Base-by-base conservation (phyloP, 805 yeast species). In the Ogataea glucozyma region DNA sequence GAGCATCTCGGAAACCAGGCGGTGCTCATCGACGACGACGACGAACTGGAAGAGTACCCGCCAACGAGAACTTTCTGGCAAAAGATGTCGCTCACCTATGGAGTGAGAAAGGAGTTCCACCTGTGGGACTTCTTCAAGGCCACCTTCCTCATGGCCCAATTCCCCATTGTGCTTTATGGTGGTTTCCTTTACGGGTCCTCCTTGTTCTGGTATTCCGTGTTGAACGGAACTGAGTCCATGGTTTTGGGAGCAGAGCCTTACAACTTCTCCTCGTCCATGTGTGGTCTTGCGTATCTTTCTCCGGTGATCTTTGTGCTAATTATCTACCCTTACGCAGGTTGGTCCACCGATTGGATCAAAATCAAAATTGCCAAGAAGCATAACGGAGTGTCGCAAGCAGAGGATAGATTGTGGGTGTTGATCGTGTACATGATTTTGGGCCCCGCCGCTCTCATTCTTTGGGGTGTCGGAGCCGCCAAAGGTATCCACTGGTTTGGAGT, bases 381-480 rank as follows among this genome's bases (percentile, higher is more conserved):
- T 52, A 64, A 67, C 23, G 85, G 85, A 33, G 40, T 72, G 3
- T 71, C 81, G 3, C 72, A 72, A 39, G 79, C 85, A 0, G 85
- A 81, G 53, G 77, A 73, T 49, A 65, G 85, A 48, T 64, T 79
- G 13, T 78, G 81, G 79, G 71, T 73, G 12, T 51, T 76, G 49
- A 42, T 64, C 2, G 58, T 72, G 6, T 75, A 73, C 47, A 64
- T 68, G 54, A 61, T 81, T 26, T 51, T 80, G 7, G 78, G 79
- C 4, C 81, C 82, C 1, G 68, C 70, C 0, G 78, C 84, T 0
- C 62, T 79, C 43, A 70, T 80, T 46, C 64, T 83, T 12, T 79
- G 83, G 73, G 88, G 88, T 36, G 73, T 80, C 32, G 86, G 85
- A 9, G 81, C 85, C 0, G 72, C 73, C 36, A 71, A 73, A 38